Base-by-base conservation (phyloP, 2,329 filamentous ascomycete genomes). In the Tolypocladium nubicola region DNA sequence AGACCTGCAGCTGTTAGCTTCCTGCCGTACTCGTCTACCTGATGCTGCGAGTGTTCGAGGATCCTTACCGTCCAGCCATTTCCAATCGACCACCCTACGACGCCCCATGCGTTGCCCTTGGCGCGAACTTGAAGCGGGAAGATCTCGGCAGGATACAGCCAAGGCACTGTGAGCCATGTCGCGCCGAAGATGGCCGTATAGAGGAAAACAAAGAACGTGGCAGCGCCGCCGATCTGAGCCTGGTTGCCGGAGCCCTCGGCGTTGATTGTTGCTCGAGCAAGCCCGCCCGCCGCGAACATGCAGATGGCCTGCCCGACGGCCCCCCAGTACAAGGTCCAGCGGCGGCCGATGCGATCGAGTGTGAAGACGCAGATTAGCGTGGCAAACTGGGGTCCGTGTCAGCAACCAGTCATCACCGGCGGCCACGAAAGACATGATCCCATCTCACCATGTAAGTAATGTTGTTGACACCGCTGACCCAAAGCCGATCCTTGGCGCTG, bases 61-160 rank as follows among this genome's bases (percentile, higher is more conserved):
- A 62, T 56, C 26, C 60, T 69, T 45, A 68, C 59, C 55, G 52
- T 39, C 83, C 84, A 88, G 19, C 86, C 86, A 61, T 89, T 89
- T 0, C 88, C 87, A 54, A 90, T 88, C 16, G 78, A 82, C 88
- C 87, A 91, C 0, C 88, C 87, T 0, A 89, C 80, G 0, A 90
- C 87, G 23, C 88, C 87, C 80, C 83, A 90, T 0, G 87, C 86
- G 59, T 90, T 90, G 7, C 87, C 88, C 63, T 87, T 86, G 1
- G 88, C 87, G 26, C 88, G 80, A 0, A 89, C 79, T 59, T 86
- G 80, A 0, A 89, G 71, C 0, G 87, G 86, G 64, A 89, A 90
- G 57, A 90, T 90, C 66, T 91, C 87, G 1, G 87, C 85, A 0
- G 84, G 85, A 57, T 87, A 87, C 0, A 88, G 70, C 82, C 82